Base-by-base conservation (phyloP, 192 early-diverging fungal genomes). In the Backusella australiensis region DNA sequence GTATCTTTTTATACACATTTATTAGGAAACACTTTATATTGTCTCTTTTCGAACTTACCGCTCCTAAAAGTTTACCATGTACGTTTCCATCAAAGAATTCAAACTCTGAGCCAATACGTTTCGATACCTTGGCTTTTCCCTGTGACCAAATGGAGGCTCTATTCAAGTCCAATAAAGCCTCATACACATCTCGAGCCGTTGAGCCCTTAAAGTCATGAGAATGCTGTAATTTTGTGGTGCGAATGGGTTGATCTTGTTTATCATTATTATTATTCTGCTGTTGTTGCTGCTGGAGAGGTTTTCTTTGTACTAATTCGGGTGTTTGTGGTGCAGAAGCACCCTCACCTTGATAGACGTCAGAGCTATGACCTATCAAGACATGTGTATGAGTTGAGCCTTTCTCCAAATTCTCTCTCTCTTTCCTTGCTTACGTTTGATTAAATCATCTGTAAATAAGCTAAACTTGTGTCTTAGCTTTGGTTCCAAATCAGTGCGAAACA, bases 31-130 rank as follows among this genome's bases (percentile, higher is more conserved):
- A 32, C 32, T 32, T 32, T 32, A 32, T 32, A 32, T 32, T 32
- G 32, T 32, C 32, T 32, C 17, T 23, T 53, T 68, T 21, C 39
- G 2, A 75, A 29, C 81, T 75, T 77, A 90, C 93, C 66, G 95
- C 73, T 84, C 93, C 91, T 38, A 88, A 80, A 71, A 94, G 85
- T 75, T 85, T 87, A 32, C 96, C 97, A 17, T 89, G 89, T 52
- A 98, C 91, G 77, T 96, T 95, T 19, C 96, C 97, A 67, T 87
- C 94, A 89, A 99, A 97, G 53, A 98, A 81, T 74, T 83, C 85
- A 84, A 94, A 96, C 70, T 78, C 72, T 26, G 85, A 74, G 23
- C 93, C 93, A 35, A 88, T 87, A 42, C 75, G 39, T 39, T 67
- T 68, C 0, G 72, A 52, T 6, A 82, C 66, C 53, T 75, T 75